A percentile compares a stretch with the other conserved stretches of the same genome.
Evolutionary conservation across 345 rosid genomes (phyloP).

Genomic region (Salix koriyanagi): DNA sequence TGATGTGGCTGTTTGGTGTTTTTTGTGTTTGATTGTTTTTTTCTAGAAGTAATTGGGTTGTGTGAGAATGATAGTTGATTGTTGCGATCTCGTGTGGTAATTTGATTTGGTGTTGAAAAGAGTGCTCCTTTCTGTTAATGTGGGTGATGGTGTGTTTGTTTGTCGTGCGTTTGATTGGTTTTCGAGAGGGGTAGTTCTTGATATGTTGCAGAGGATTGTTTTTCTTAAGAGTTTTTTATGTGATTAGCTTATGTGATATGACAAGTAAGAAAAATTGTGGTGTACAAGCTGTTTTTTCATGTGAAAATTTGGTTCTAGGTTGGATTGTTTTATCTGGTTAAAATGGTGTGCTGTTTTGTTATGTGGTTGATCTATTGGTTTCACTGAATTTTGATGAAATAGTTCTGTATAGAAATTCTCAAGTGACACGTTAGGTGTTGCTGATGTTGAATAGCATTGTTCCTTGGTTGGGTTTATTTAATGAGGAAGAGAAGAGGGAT

Average conservation of each 20-base stretch:
- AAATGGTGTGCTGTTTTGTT: background rate
- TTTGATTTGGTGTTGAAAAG: background rate
- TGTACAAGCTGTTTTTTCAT: background rate
- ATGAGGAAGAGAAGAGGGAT: background rate
- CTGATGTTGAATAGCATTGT: background rate
- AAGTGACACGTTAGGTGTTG: background rate
- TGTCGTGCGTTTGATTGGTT: background rate
- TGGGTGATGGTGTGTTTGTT: background rate
- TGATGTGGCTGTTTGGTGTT: background rate
- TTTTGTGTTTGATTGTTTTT: background rate
- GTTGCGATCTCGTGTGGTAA: background rate
- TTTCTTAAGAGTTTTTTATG: background rate
- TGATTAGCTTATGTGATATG: background rate
- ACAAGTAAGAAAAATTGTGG: background rate
- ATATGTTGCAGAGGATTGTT: background rate
- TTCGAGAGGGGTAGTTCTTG: background rate
- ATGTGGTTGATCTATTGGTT: background rate
- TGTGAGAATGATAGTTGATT: background rate
- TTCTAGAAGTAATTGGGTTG: background rate
- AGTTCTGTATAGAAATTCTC: background rate
- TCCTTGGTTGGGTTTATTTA: background rate
- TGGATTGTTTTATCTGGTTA: background rate
- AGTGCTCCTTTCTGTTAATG: background rate
- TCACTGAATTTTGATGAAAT: background rate
- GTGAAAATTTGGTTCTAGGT: background rate